phyloP scores from a whole-genome alignment of 805 yeast species.

The Debaryomyces hansenii region DNA sequence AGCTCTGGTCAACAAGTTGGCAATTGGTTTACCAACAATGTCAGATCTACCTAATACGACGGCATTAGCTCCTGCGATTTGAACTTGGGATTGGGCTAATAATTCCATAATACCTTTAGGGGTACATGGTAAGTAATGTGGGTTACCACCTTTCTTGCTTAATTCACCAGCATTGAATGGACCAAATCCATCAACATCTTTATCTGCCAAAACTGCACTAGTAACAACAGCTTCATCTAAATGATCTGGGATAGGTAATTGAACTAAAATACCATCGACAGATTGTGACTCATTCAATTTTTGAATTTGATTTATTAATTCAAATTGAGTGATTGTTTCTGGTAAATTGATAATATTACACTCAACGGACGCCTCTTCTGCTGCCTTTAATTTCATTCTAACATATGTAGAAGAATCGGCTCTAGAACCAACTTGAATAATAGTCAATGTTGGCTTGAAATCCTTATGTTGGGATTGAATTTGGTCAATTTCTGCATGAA shows the following conservation, averaged over 20 bases:
- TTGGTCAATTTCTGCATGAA: conserved; percentile 40
- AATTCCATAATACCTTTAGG: conserved; percentile 78
- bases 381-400: conserved; percentile 76
- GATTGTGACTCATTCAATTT: conserved; percentile 56
- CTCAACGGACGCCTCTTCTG: conserved; percentile 64
- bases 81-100: conserved; percentile 55
- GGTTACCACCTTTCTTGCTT: conserved; percentile 69
- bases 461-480: conserved; percentile 47
- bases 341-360: conserved; percentile 63
- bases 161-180: conserved; percentile 77
- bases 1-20: conserved; percentile 65
- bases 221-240: conserved; percentile 68
- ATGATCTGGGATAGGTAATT: conserved; percentile 74
- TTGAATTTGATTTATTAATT: conserved; percentile 52
- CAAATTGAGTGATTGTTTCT: conserved; percentile 54
- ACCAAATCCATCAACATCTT: conserved; percentile 85
- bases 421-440: conserved; percentile 75
- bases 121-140: conserved; percentile 76
- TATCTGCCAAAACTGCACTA: conserved; percentile 60
- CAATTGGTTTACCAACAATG: conserved; percentile 81
- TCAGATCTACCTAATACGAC: conserved; percentile 85
- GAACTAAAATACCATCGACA: conserved; percentile 75
- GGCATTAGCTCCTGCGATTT: conserved; percentile 66
- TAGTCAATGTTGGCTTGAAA: conserved; percentile 65
- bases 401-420: conserved; percentile 83